These are phyloP conservation scores for Lepraria neglecta DNA, from an alignment of 495 filamentous ascomycete genomes.

Conservation along the genomic window DNA sequence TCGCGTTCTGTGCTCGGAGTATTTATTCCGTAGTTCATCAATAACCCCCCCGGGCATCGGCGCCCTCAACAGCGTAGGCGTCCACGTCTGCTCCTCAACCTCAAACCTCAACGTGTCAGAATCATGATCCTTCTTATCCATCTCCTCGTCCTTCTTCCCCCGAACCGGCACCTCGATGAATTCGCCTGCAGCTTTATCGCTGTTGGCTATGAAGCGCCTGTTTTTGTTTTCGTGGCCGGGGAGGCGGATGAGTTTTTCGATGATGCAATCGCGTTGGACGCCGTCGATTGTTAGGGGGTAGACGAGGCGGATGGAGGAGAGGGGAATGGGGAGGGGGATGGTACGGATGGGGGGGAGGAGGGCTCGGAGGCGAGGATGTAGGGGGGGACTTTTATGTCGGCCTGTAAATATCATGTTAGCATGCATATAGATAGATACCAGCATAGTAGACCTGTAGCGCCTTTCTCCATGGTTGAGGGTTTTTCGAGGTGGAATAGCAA, in stretches of 20 bases:
- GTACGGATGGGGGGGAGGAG: slow-evolving; percentile 18
- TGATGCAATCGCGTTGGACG: slow-evolving; percentile 2
- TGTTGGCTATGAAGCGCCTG: slow-evolving; percentile 41
- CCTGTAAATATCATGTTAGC: slow-evolving; percentile 24
- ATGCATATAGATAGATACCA: background rate
- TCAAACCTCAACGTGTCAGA: slow-evolving; percentile 69
- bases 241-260: slow-evolving; percentile 5
- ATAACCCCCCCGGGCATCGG: slow-evolving; percentile 77
- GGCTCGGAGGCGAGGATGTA: slow-evolving; percentile 39
- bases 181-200: slow-evolving; percentile 27
- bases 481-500: background rate
- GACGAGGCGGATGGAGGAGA: slow-evolving; percentile 1
- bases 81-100: slow-evolving; percentile 67
- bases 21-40: slow-evolving; percentile 84
- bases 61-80: slow-evolving; percentile 62
- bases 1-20: slow-evolving; percentile 71
- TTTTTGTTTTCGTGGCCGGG: slow-evolving; percentile 4
- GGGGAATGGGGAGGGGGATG: slow-evolving; percentile 2
- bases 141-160: background rate
- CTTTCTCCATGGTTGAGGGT: too few relatives aligned
- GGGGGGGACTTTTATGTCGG: slow-evolving; percentile 36
- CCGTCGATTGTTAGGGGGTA: background rate
- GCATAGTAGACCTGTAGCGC: too few relatives aligned
- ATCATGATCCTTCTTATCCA: slow-evolving; percentile 42
- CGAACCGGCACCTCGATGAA: slow-evolving; percentile 56